phyloP scores from a whole-genome alignment of 2,329 filamentous ascomycete genomes.

The Colletotrichum truncatum region DNA sequence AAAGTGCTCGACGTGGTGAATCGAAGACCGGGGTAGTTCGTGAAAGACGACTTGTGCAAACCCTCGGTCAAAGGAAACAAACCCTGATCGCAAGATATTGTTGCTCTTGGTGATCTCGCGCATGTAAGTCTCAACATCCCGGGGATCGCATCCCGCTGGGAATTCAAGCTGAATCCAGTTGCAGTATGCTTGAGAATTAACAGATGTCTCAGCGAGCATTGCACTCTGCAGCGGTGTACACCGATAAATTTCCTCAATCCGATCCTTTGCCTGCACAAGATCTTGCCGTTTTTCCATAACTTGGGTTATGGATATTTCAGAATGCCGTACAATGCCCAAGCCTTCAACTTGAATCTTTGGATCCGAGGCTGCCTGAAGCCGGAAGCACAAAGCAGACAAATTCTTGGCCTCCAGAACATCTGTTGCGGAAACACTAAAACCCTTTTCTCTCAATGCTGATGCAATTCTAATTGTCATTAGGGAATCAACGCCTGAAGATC shows the following conservation, averaged over 20 bases:
- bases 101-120: slow-evolving; percentile 61
- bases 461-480: slow-evolving; percentile 60
- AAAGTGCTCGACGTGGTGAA: slow-evolving; percentile 49
- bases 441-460: slow-evolving; percentile 67
- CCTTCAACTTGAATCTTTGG: not conserved
- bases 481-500: slow-evolving; percentile 72
- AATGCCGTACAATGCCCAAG: not conserved
- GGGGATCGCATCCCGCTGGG: slow-evolving; percentile 40
- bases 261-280: not conserved
- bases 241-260: slow-evolving; percentile 55
- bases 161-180: slow-evolving; percentile 80
- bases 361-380: not conserved
- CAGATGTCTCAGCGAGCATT: slow-evolving; percentile 81
- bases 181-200: slow-evolving; percentile 71
- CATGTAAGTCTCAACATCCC: slow-evolving; percentile 60
- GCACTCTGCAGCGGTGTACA: slow-evolving; percentile 81
- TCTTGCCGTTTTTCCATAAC: not conserved
- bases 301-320: not conserved
- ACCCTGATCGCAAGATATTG: slow-evolving; percentile 78
- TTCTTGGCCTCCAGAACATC: slow-evolving; percentile 68
- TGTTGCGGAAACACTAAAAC: slow-evolving; percentile 64
- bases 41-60: slow-evolving; percentile 75
- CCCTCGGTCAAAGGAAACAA: slow-evolving; percentile 61
- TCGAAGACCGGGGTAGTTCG: slow-evolving; percentile 49
- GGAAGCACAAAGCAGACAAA: not conserved